Base-by-base conservation (phyloP, 345 rosid species). In the Excoecaria agallocha region DNA sequence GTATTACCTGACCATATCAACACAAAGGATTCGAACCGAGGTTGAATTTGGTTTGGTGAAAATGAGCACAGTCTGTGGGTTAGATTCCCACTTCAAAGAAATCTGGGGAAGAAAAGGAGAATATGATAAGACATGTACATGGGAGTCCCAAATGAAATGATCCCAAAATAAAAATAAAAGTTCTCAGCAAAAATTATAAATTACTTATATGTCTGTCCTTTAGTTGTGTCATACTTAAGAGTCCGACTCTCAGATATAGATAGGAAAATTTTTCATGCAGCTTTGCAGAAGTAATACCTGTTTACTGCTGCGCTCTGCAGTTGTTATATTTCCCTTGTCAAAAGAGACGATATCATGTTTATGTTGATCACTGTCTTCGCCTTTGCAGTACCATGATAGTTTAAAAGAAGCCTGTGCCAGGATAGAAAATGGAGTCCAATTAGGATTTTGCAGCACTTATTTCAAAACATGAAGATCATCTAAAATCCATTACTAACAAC, bases 271-370 rank as follows among this genome's bases (percentile, higher is more conserved):
- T 70, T 48, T 30, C 38, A 51, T 51, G 30, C 48, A 52, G 63
- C 74, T 48, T 49, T 60, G 58, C 17, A 63, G 43, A 74, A 68
- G 45, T 13, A 77, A 62, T 85, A 91, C 99, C 93, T 96, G 97
- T 80, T 88, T 91, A 82, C 93, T 96, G 87, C 89, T 89, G 84
- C 98, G 95, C 70, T 87, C 90, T 54, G 97, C 93, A 15, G 98
- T 90, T 16, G 90, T 84, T 82, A 96, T 96, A 79, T 93, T 87
- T 64, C 99, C 98, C 76, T 86, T 88, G 80, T 91, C 99, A 86
- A 96, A 96, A 49, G 97, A 96, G 75, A 96, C 99, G 52, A 96
- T 85, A 57, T 93, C 98, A 70, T 90, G 96, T 64, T 93, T 96
- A 89, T 90, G 94, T 82, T 90, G 98, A 82, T 96, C 96, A 76